These are phyloP conservation scores for Colletotrichum nymphaeae DNA, from an alignment of 2,329 filamentous ascomycete species.

Conservation along the genomic window DNA sequence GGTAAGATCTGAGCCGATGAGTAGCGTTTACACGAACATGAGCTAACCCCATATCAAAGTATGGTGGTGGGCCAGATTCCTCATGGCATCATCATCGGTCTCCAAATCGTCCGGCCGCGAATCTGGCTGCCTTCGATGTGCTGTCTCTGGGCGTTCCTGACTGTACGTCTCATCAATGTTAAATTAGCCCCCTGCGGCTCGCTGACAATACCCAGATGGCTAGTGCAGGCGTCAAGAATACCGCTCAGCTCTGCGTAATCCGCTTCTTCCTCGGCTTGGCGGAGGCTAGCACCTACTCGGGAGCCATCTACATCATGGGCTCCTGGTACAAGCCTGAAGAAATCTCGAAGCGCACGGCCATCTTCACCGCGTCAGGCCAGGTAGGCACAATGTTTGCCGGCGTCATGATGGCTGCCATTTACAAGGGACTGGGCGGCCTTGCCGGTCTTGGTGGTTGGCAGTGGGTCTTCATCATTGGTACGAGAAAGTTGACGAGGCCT, in stretches of 20 bases:
- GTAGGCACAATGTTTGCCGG: slow-evolving; percentile 71
- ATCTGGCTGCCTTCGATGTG: slow-evolving; percentile 62
- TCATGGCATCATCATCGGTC: slow-evolving; percentile 53
- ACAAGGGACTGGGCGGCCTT: slow-evolving; percentile 53
- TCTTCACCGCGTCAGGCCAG: slow-evolving; percentile 71
- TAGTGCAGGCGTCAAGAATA: slow-evolving; percentile 39
- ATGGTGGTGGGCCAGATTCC: slow-evolving; percentile 55
- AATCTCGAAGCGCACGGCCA: slow-evolving; percentile 70
- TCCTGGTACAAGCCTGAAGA: slow-evolving; percentile 71
- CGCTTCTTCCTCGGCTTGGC: slow-evolving; percentile 53
- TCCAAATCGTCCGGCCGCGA: slow-evolving; percentile 59
- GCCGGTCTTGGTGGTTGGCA: slow-evolving; percentile 63
- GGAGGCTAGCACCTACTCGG: slow-evolving; percentile 53
- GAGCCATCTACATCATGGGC: slow-evolving; percentile 56
- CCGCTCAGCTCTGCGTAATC: slow-evolving; percentile 49
- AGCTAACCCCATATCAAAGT: not conserved
- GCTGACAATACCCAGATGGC: slow-evolving; percentile 29
- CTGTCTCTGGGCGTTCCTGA: slow-evolving; percentile 54
- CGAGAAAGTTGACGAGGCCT: not conserved
- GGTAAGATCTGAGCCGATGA: not conserved
- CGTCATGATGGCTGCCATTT: slow-evolving; percentile 62
- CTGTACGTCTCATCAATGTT: not conserved
- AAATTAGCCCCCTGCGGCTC: not conserved
- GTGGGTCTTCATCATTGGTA: slow-evolving; percentile 49
- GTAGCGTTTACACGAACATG: rapidly evolving